These are phyloP conservation scores for Saturnispora serradocipensis DNA, from an alignment of 805 yeast genomes.

Conservation along the genomic window DNA sequence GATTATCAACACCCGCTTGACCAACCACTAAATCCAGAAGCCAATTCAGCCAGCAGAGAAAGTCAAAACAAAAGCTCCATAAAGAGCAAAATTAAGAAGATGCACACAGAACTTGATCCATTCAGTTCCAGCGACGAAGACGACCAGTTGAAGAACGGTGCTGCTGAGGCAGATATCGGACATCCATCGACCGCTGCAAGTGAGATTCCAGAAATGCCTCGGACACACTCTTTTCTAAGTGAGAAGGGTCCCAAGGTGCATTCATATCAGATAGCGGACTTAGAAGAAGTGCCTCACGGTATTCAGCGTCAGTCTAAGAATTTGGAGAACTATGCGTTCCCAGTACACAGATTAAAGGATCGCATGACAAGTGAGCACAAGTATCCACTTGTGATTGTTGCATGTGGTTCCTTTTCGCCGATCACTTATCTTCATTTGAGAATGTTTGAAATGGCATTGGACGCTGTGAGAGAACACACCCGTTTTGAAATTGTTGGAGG, in stretches of 20 bases:
- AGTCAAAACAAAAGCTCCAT: conserved; percentile 5
- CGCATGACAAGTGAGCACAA: conserved; percentile 64
- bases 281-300: conserved; percentile 96
- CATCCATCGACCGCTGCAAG: conserved; percentile 9
- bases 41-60: conserved; percentile 12
- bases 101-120: conserved; percentile 51
- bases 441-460: conserved; percentile 99
- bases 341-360: conserved; percentile 74
- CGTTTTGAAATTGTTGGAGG: conserved; percentile 95
- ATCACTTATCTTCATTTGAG: conserved; percentile 89
- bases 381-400: conserved; percentile 86
- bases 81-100: conserved; percentile 30
- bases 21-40: conserved; percentile 47
- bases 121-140: conserved; percentile 41
- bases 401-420: conserved; percentile 96
- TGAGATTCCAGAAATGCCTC: conserved; percentile 21
- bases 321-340: conserved; percentile 66
- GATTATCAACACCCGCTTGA: conserved; percentile 64
- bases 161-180: not conserved
- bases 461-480: conserved; percentile 83
- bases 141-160: conserved; percentile 2
- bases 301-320: conserved; percentile 76
- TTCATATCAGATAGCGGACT: conserved; percentile 71
- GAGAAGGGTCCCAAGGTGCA: conserved; percentile 34
- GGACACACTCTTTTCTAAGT: conserved; percentile 20